phyloP scores from a whole-genome alignment of 257 asterid genomes.

The Nicotiana obtusifolia region DNA sequence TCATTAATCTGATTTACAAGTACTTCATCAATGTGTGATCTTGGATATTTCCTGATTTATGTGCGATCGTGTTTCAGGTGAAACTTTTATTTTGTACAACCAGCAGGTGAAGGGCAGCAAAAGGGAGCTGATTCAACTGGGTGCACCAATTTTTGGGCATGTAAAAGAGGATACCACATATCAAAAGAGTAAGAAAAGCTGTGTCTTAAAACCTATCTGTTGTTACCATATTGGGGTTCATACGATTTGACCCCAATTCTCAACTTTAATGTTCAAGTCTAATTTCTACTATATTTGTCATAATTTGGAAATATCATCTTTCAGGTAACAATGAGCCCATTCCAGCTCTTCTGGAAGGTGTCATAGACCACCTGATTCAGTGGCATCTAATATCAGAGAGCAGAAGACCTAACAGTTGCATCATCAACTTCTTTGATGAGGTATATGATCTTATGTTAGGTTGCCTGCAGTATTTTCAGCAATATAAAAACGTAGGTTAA shows the following conservation, averaged over 20 bases:
- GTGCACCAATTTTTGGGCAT: slow-evolving; percentile 81
- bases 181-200: slow-evolving; percentile 46
- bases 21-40: not conserved
- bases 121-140: slow-evolving; percentile 95
- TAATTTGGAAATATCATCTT: not conserved
- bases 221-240: not conserved
- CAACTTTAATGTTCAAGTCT: not conserved
- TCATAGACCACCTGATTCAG: slow-evolving; percentile 75
- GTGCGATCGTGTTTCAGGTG: slow-evolving; percentile 48
- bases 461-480: not conserved
- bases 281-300: not conserved
- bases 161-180: slow-evolving; percentile 48
- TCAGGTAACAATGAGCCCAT: slow-evolving; percentile 79
- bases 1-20: not conserved
- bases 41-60: not conserved
- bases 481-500: not conserved
- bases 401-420: slow-evolving; percentile 86
- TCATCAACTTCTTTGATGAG: slow-evolving; percentile 89
- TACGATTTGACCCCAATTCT: not conserved
- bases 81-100: slow-evolving; percentile 82
- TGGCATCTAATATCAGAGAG: slow-evolving; percentile 84
- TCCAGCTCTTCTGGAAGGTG: slow-evolving; percentile 68
- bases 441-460: slow-evolving; percentile 27
- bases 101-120: slow-evolving; percentile 86
- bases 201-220: not conserved